These are phyloP conservation scores for Saksenaea vasiformis DNA, from an alignment of 371 early-diverging fungal species.

Conservation along the genomic window DNA sequence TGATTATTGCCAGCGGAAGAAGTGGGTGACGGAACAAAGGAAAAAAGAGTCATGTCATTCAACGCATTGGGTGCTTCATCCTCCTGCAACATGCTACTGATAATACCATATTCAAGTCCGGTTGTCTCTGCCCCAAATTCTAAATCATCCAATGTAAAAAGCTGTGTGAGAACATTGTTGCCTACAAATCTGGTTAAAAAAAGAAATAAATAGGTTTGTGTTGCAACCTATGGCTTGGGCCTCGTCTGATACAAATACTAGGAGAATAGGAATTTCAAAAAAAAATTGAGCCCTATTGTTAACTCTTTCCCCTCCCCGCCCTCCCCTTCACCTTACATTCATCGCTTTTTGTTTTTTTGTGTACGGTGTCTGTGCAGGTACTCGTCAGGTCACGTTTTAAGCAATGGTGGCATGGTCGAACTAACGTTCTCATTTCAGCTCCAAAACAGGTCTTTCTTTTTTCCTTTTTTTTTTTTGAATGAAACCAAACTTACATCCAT, in stretches of 20 bases:
- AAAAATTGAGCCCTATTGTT: neutral
- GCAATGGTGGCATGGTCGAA: neutral
- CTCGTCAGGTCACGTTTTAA: constrained; percentile 3
- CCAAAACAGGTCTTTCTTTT: no score
- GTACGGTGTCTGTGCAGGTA: neutral
- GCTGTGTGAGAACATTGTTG: neutral
- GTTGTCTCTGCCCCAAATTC: neutral
- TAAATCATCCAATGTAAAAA: constrained; percentile 1
- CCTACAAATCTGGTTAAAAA: neutral
- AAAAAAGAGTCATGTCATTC: no score
- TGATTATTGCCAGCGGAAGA: no score
- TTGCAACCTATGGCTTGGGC: neutral
- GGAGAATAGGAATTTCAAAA: neutral
- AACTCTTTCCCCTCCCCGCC: neutral
- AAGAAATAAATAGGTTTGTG: neutral
- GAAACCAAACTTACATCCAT: constrained; percentile 1
- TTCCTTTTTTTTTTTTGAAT: no score
- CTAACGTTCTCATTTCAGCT: neutral
- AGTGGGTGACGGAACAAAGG: no score
- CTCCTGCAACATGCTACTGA: neutral
- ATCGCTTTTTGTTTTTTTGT: neutral
- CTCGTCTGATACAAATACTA: neutral
- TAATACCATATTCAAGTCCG: constrained; percentile 2
- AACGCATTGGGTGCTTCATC: neutral
- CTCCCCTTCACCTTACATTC: neutral